Conservation (phyloP, 1,284 basidiomycete species). For the Heterobasidion occidentale region DNA sequence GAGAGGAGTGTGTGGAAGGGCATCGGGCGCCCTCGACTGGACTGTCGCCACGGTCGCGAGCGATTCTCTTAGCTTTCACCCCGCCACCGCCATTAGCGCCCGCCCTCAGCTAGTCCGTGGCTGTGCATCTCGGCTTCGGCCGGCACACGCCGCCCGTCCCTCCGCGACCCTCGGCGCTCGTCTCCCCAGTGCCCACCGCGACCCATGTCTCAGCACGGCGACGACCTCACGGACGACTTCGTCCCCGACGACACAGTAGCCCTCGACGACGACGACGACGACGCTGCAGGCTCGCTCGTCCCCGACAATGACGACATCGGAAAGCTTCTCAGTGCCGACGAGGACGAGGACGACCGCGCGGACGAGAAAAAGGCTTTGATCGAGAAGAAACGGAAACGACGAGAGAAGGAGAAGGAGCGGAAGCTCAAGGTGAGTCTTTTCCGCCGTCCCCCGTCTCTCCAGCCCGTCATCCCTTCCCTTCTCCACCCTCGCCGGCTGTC, state of each 20-base stretch:
- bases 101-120: constrained; percentile 1
- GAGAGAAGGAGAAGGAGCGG: constrained; percentile 62
- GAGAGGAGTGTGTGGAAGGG: neutral
- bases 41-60: neutral
- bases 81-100: neutral
- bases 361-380: constrained; percentile 17
- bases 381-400: constrained; percentile 62
- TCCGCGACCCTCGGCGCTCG: neutral
- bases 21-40: neutral
- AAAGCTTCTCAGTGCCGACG: constrained; percentile 36
- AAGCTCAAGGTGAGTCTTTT: constrained; percentile 45
- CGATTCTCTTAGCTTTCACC: neutral
- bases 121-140: neutral
- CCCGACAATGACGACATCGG: constrained; percentile 30
- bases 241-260: constrained; percentile 63
- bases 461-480: neutral
- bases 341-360: constrained; percentile 27
- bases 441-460: neutral
- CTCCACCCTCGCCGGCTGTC: constrained; percentile 9
- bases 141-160: neutral
- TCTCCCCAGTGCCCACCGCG: neutral
- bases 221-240: constrained; percentile 79
- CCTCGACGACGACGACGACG: constrained; percentile 50
- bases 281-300: constrained; percentile 22
- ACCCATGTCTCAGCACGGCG: constrained; percentile 39